phyloP scores from a whole-genome alignment of 2,329 filamentous ascomycete species.

The Botrytis fragariae region DNA sequence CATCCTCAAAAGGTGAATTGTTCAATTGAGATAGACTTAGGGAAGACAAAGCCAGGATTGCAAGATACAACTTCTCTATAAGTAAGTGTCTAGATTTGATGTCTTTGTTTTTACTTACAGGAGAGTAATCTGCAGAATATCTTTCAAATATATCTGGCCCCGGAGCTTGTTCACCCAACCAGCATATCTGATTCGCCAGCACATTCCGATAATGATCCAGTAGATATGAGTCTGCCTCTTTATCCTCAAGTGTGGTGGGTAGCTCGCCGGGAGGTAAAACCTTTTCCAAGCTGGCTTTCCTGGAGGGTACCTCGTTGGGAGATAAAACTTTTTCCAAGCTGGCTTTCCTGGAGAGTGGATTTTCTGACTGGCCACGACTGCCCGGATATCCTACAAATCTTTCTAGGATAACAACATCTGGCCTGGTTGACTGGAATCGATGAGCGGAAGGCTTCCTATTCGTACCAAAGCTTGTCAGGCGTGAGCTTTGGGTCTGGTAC shows the following conservation, averaged over 20 bases:
- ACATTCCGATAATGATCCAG: conserved; percentile 34
- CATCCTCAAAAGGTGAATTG: conserved; percentile 19
- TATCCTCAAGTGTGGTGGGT: too few species aligned
- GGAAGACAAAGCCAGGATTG: conserved; percentile 12
- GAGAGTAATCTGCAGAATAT: background rate
- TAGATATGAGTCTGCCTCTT: conserved; percentile 19
- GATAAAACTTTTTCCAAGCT: background rate
- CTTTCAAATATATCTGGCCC: conserved; percentile 9
- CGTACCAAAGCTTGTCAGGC: too few species aligned
- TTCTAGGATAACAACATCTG: background rate
- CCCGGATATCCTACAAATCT: background rate
- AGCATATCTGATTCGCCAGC: conserved; percentile 33
- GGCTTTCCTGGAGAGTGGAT: background rate
- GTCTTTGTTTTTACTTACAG: background rate
- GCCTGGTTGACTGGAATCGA: background rate
- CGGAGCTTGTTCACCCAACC: background rate
- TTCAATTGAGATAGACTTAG: conserved; percentile 14
- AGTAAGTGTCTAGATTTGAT: background rate
- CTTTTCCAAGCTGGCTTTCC: background rate
- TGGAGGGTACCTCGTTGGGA: background rate
- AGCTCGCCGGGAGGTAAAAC: background rate
- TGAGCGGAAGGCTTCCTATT: background rate
- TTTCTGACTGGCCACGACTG: background rate
- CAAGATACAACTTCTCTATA: conserved; percentile 9
- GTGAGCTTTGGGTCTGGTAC: conserved; percentile 41